phyloP scores from a whole-genome alignment of 139 green algal species.

The Zygnema cylindricum region DNA sequence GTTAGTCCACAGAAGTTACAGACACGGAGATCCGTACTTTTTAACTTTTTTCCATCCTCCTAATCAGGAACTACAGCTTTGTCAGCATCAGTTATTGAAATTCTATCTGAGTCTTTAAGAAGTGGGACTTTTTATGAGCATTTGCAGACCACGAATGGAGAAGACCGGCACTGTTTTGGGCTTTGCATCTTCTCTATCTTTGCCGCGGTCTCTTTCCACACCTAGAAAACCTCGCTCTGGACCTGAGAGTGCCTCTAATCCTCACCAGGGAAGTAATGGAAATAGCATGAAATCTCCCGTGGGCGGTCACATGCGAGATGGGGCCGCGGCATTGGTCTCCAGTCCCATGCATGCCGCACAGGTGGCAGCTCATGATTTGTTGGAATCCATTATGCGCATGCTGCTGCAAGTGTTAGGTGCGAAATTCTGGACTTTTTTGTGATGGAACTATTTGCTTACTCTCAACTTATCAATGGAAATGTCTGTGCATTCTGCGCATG shows the following conservation, averaged over 20 bases:
- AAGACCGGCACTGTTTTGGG: neutral
- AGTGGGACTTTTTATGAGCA: too few species aligned
- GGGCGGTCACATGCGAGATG: neutral
- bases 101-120: too few species aligned
- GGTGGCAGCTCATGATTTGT: slow-evolving; percentile 41
- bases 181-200: neutral
- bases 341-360: slow-evolving; percentile 11
- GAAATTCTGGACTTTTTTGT: neutral
- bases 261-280: neutral
- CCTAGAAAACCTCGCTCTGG: neutral
- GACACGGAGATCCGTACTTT: too few species aligned
- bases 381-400: slow-evolving; percentile 41
- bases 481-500: neutral
- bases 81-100: too few species aligned
- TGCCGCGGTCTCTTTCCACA: slow-evolving; percentile 12
- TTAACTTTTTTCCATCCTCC: too few species aligned
- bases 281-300: neutral
- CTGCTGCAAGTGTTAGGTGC: slow-evolving; percentile 23
- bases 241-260: neutral
- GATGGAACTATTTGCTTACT: too few species aligned
- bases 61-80: too few species aligned
- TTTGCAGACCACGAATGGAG: neutral
- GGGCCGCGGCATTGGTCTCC: neutral
- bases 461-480: too few species aligned
- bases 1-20: too few species aligned